Base-by-base conservation (phyloP, 495 filamentous ascomycete species). In the Penicillium parvum region DNA sequence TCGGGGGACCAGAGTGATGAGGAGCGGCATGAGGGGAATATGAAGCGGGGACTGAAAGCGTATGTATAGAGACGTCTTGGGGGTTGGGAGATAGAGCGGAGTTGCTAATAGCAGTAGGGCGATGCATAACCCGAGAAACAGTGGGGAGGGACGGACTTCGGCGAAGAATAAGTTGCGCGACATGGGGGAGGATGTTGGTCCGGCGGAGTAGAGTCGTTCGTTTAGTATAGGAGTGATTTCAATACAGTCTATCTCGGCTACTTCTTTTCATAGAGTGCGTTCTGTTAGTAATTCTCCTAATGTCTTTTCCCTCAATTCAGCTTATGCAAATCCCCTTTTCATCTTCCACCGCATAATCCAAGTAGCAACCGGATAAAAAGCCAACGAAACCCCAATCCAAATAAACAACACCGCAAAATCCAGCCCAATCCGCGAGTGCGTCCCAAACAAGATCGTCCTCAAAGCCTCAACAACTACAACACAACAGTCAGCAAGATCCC, bases 321-420 rank as follows among this genome's bases (percentile, higher is more conserved):
- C 2, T 14, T 27, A 49, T 5, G 35, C 43, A 10, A 48, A 27
- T 4, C 63, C 63, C 29, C 63, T 38, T 60, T 72, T 66, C 56
- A 55, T 71, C 63, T 77, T 81, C 77, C 77, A 79, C 14, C 69
- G 58, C 73, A 80, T 75, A 30, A 83, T 67, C 19, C 69, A 74
- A 32, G 73, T 75, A 12, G 78, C 80, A 9, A 86, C 38, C 0
- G 83, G 83, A 53, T 83, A 86, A 1, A 86, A 49, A 0, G 55
- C 43, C 2, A 80, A 64, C 12, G 79, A 80, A 4, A 82, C 40
- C 0, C 61, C 77, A 21, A 68, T 62, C 82, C 84, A 87, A 1
- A 69, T 69, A 36, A 84, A 76, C 16, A 86, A 45, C 9, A 86
- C 58, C 0, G 73, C 82, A 54, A 88, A 74, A 53, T 86, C 79